A percentile compares a stretch with the other conserved stretches of the same genome.
phyloP scores from a whole-genome alignment of 2,329 filamentous ascomycete genomes.

The Alternaria panax region DNA sequence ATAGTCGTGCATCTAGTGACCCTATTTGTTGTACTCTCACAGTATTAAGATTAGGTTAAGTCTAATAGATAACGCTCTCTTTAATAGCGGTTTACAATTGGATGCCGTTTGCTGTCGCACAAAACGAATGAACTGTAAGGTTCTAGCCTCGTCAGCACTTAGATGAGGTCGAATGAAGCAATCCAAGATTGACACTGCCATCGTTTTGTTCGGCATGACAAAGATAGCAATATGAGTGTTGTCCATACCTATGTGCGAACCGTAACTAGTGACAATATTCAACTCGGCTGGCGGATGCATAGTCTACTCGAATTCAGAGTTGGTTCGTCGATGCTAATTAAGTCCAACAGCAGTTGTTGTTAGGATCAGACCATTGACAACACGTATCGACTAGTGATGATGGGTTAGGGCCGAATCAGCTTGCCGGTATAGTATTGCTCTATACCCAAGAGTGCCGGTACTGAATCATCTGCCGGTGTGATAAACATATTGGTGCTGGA shows the following conservation, averaged over 20 bases:
- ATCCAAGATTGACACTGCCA: background rate
- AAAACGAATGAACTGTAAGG: background rate
- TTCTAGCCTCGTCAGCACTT: background rate
- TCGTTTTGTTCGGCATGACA: background rate
- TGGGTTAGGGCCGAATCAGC: background rate
- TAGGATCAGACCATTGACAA: background rate
- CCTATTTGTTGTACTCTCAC: background rate
- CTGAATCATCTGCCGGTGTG: background rate
- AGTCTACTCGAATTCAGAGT: background rate
- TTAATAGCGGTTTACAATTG: background rate
- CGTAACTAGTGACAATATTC: background rate
- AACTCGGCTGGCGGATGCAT: background rate
- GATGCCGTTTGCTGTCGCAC: background rate
- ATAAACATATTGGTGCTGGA: too few species aligned
- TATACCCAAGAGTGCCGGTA: background rate
- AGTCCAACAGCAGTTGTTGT: background rate
- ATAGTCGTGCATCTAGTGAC: background rate
- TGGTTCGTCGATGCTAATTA: background rate
- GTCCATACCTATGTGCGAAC: background rate
- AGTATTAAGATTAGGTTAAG: background rate
- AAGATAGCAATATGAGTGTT: background rate
- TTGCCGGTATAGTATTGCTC: background rate
- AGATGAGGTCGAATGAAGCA: background rate
- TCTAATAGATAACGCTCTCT: background rate
- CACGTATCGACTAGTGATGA: background rate